Base-by-base conservation (phyloP, 1,284 basidiomycete genomes). In the Sutorius eximius region DNA sequence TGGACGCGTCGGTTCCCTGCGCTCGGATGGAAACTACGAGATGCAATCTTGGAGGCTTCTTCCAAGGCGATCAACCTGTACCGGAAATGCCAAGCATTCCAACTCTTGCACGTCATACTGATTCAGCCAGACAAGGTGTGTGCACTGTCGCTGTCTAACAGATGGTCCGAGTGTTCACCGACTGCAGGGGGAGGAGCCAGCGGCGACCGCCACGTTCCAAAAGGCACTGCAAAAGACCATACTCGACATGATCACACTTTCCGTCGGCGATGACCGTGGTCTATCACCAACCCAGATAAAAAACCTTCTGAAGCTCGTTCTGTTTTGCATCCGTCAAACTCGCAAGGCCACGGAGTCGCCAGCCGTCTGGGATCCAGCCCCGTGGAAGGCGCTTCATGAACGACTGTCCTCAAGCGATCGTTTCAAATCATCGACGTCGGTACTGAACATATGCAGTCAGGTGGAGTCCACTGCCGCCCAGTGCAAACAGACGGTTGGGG, bases 281-380 rank as follows among this genome's bases (percentile, higher is more conserved):
- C 72, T 90, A 52, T 89, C 84, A 29, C 77, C 87, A 1, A 71
- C 82, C 9, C 87, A 93, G 55, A 70, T 90, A 64, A 96, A 93
- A 71, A 90, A 93, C 30, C 71, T 93, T 15, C 72, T 93, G 57
- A 95, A 93, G 70, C 75, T 92, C 49, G 85, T 78, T 0, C 73
- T 93, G 8, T 72, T 82, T 20, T 82, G 84, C 34, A 77, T 85
- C 12, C 84, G 93, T 49, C 83, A 87, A 55, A 84, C 85, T 3
- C 65, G 55, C 56, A 72, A 45, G 82, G 30, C 36, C 79, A 56
- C 77, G 74, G 22, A 66, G 82, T 20, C 55, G 1, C 20, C 32
- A 58, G 70, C 29, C 8, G 8, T 70, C 2, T 85, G 83, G 83
- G 71, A 78, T 45, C 67, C 79, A 1, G 63, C 71, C 18, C 66